These are phyloP conservation scores for Phlegmacium glaucopus DNA, from an alignment of 768 basidiomycete species.

Conservation along the genomic window DNA sequence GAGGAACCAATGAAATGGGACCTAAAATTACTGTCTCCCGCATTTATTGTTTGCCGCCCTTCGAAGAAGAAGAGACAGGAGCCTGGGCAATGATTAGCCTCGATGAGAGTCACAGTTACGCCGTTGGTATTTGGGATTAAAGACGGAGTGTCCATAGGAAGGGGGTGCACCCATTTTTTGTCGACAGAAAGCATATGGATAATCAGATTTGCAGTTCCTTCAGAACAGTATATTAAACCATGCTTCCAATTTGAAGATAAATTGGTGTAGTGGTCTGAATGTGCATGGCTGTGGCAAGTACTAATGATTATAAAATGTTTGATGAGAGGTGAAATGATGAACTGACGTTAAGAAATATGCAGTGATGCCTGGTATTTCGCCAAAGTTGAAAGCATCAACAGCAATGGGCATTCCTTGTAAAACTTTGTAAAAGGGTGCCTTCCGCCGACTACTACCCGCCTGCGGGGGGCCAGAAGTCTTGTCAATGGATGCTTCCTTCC, in stretches of 20 bases:
- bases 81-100: slow-evolving; percentile 98
- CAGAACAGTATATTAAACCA: slow-evolving; percentile 96
- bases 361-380: slow-evolving; percentile 81
- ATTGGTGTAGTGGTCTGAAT: slow-evolving; percentile 96
- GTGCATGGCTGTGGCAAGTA: slow-evolving; percentile 69
- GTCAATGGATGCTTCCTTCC: slow-evolving; percentile 71
- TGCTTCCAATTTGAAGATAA: slow-evolving; percentile 83
- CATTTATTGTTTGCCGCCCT: slow-evolving; percentile 84
- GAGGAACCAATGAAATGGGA: slow-evolving; percentile 68
- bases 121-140: slow-evolving; percentile 80
- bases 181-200: slow-evolving; percentile 89
- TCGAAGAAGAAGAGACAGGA: slow-evolving; percentile 94
- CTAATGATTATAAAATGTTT: slow-evolving; percentile 10
- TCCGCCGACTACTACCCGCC: slow-evolving; percentile 51
- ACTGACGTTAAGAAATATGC: slow-evolving; percentile 88
- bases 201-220: slow-evolving; percentile 89
- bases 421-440: slow-evolving; percentile 94
- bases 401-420: slow-evolving; percentile 97
- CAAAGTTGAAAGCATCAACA: slow-evolving; percentile 96
- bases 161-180: slow-evolving; percentile 81
- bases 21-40: slow-evolving; percentile 78
- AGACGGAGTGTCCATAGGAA: slow-evolving; percentile 77
- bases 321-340: slow-evolving; percentile 6
- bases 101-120: slow-evolving; percentile 89
- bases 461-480: slow-evolving; percentile 47